These are phyloP conservation scores for Cryphonectria nitschkei DNA, from an alignment of 2,329 filamentous ascomycete genomes.

Conservation along the genomic window DNA sequence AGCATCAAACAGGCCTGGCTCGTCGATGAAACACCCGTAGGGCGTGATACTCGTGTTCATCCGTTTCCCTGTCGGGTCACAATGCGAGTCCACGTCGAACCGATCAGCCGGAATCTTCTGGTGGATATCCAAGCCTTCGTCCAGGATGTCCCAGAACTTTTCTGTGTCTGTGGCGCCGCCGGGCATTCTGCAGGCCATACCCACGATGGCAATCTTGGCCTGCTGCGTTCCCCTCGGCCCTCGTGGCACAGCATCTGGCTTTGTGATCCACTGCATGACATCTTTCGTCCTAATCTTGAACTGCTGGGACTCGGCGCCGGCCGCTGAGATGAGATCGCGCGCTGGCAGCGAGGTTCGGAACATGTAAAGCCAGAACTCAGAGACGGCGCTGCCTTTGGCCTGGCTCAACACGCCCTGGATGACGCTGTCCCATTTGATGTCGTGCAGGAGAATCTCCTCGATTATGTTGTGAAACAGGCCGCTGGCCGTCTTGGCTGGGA, in stretches of 20 bases:
- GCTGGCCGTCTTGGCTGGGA: constrained; percentile 32
- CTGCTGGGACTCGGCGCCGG: constrained; percentile 17
- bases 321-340: constrained; percentile 33
- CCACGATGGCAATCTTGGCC: constrained; percentile 68
- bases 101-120: constrained; percentile 59
- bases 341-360: constrained; percentile 37
- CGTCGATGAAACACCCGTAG: constrained; percentile 58
- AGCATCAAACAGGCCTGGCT: constrained; percentile 69
- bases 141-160: constrained; percentile 64
- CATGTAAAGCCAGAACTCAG: constrained; percentile 32
- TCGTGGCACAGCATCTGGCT: constrained; percentile 11
- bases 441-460: constrained; percentile 37
- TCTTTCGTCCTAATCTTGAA: constrained; percentile 25
- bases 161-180: constrained; percentile 61
- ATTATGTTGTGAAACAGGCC: constrained; percentile 36
- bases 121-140: constrained; percentile 65
- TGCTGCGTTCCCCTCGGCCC: constrained; percentile 32
- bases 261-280: constrained; percentile 34
- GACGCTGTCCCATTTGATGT: constrained; percentile 38
- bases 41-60: constrained; percentile 55
- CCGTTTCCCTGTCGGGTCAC: constrained; percentile 63
- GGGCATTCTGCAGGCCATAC: constrained; percentile 67
- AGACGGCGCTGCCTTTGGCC: constrained; percentile 25
- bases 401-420: constrained; percentile 28
- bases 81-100: constrained; percentile 40